These are phyloP conservation scores for Metarhizium album DNA, from an alignment of 2,329 filamentous ascomycete genomes.

Conservation along the genomic window DNA sequence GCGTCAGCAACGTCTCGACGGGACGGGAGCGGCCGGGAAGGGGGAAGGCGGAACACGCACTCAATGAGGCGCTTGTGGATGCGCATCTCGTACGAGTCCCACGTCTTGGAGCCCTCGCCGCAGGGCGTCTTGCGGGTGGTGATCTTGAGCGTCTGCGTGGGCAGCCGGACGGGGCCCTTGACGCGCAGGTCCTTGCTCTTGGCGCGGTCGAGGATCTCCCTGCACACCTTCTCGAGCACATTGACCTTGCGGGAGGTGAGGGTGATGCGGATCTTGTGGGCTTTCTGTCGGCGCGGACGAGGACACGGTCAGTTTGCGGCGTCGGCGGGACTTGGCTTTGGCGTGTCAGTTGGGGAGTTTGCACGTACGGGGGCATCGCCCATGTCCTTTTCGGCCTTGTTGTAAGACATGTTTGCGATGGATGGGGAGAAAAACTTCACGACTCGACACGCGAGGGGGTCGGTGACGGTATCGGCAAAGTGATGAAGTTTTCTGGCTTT, in stretches of 20 bases:
- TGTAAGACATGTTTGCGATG: slow-evolving; percentile 67
- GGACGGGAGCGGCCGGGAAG: too few species aligned
- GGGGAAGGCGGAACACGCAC: slow-evolving; percentile 35
- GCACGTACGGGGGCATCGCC: slow-evolving; percentile 70
- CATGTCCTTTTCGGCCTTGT: slow-evolving; percentile 91
- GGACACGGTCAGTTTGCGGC: neutral
- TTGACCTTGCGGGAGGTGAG: slow-evolving; percentile 90
- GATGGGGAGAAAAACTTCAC: slow-evolving; percentile 43
- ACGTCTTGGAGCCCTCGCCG: slow-evolving; percentile 99
- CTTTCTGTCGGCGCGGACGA: slow-evolving; percentile 47
- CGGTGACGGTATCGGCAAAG: slow-evolving; percentile 57
- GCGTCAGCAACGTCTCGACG: slow-evolving; percentile 10
- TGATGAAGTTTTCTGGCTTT: slow-evolving; percentile 53
- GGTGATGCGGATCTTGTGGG: slow-evolving; percentile 98
- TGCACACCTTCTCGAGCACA: slow-evolving; percentile 95
- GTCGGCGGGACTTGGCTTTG: too few species aligned
- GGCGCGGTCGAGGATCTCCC: slow-evolving; percentile 95
- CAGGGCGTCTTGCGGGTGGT: slow-evolving; percentile 98
- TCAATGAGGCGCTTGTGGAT: slow-evolving; percentile 98
- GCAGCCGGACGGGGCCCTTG: slow-evolving; percentile 96
- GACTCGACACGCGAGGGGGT: slow-evolving; percentile 57
- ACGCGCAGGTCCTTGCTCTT: slow-evolving; percentile 97
- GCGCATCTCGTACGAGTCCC: slow-evolving; percentile 98
- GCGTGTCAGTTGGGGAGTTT: neutral
- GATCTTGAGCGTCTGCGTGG: slow-evolving; percentile 94